Percentiles rank a stretch among this genome's conserved stretches.
These are phyloP conservation scores for Tillandsia leiboldiana DNA, from an alignment of 176 grass and related monocot genomes.

Conservation along the genomic window DNA sequence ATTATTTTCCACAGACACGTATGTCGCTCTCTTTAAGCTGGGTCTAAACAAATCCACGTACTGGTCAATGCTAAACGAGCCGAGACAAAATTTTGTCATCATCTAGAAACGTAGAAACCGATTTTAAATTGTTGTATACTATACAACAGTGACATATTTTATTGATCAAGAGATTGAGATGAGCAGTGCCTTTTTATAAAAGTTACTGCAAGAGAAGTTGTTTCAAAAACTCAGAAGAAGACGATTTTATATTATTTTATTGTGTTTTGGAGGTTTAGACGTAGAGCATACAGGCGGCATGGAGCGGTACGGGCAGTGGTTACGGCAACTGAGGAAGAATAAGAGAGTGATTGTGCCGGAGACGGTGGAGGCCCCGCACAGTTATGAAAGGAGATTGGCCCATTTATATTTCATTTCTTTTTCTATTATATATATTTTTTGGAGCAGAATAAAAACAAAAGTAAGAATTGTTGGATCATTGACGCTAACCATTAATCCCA, in stretches of 20 bases:
- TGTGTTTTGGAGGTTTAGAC: not conserved
- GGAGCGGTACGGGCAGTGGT: not conserved
- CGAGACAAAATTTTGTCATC: not conserved
- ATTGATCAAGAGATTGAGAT: not conserved
- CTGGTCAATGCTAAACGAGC: not conserved
- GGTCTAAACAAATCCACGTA: not conserved
- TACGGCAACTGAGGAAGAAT: not conserved
- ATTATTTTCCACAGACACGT: not conserved
- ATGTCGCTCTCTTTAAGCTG: not conserved
- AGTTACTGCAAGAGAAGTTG: not conserved
- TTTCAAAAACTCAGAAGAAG: not conserved
- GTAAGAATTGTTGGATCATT: too few species aligned
- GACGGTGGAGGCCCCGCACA: not conserved
- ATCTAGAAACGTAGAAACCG: too few species aligned
- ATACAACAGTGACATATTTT: too few species aligned
- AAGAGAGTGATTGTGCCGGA: not conserved
- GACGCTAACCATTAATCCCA: too few species aligned
- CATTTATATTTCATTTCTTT: too few species aligned
- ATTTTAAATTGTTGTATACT: too few species aligned
- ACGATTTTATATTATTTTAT: not conserved
- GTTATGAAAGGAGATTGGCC: too few species aligned
- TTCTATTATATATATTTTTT: too few species aligned
- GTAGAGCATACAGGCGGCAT: not conserved
- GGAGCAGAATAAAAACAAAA: too few species aligned
- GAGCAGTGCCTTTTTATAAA: not conserved